Evolutionary conservation across 139 green algal genomes (phyloP).

Genomic region (Ettlia oleoabundans): DNA sequence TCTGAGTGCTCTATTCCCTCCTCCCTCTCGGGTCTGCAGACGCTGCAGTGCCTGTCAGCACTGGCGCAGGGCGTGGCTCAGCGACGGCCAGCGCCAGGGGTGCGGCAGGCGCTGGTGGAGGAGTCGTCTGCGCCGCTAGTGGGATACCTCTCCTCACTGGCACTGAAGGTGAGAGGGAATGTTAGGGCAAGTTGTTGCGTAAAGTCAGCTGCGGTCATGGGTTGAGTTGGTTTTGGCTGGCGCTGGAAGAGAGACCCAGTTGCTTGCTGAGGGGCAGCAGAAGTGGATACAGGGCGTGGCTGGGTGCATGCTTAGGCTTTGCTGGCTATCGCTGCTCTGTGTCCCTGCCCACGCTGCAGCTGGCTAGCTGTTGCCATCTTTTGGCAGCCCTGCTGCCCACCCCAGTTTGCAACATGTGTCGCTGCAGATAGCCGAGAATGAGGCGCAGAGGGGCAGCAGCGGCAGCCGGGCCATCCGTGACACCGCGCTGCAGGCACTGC

Average conservation of each 20-base stretch:
- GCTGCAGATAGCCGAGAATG: conserved; percentile 53
- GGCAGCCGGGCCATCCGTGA: conserved; percentile 65
- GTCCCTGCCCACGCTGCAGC: too few relatives aligned
- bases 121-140: conserved; percentile 47
- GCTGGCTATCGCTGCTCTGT: too few relatives aligned
- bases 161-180: conserved; percentile 53
- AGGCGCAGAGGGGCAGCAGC: conserved; percentile 48
- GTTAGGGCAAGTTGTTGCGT: too few relatives aligned
- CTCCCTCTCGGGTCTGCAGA: neutral
- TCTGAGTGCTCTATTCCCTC: neutral
- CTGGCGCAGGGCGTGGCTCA: neutral
- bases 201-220: too few relatives aligned
- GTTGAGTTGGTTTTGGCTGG: too few relatives aligned
- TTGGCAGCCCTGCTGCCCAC: neutral
- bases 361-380: too few relatives aligned
- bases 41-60: conserved; percentile 12
- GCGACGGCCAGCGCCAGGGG: neutral
- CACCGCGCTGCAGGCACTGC: conserved; percentile 51
- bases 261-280: too few relatives aligned
- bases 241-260: too few relatives aligned
- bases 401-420: neutral
- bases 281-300: neutral
- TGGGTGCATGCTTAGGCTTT: neutral
- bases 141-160: conserved; percentile 53
- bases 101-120: neutral